Conservation (phyloP, 2,329 filamentous ascomycete species). For the Ophiostoma ulmi region DNA sequence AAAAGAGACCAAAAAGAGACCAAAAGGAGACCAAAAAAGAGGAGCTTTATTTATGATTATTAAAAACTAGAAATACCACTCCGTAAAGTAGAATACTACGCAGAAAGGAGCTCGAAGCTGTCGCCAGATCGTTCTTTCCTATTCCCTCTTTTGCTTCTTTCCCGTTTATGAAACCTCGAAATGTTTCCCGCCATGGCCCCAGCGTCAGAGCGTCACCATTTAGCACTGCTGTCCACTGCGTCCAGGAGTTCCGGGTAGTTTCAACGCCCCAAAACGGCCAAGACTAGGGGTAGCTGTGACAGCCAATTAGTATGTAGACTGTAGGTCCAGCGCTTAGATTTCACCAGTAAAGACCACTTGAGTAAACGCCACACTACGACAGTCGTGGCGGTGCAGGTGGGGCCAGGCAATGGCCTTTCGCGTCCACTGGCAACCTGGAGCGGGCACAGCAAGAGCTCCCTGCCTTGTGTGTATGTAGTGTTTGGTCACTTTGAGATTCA, state of each 20-base stretch:
- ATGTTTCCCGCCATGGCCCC: conserved; percentile 9
- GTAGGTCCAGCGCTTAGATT: not conserved
- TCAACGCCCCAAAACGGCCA: conserved; percentile 17
- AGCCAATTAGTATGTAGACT: conserved; percentile 19
- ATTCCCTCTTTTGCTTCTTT: not conserved
- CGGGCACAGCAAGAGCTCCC: conserved; percentile 8
- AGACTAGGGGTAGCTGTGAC: conserved; percentile 19
- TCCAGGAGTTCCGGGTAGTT: conserved; percentile 14
- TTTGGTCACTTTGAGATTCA: not conserved
- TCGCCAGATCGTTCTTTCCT: conserved; percentile 5
- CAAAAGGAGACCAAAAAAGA: not conserved
- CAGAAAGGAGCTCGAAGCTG: not conserved
- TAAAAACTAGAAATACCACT: not conserved
- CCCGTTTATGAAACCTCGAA: conserved; percentile 20
- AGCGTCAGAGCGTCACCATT: conserved; percentile 9
- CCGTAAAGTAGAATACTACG: not conserved
- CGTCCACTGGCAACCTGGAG: conserved; percentile 25
- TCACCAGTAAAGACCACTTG: not conserved
- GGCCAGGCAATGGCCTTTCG: conserved; percentile 14
- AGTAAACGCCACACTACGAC: not conserved
- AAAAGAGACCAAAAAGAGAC: not conserved
- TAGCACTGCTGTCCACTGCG: not conserved
- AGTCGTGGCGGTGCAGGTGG: conserved; percentile 16
- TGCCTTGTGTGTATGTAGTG: conserved; percentile 1
- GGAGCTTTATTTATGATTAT: not conserved